Evolutionary conservation across 2,329 filamentous ascomycete species (phyloP).

Genomic region (Arthroderma sp.): DNA sequence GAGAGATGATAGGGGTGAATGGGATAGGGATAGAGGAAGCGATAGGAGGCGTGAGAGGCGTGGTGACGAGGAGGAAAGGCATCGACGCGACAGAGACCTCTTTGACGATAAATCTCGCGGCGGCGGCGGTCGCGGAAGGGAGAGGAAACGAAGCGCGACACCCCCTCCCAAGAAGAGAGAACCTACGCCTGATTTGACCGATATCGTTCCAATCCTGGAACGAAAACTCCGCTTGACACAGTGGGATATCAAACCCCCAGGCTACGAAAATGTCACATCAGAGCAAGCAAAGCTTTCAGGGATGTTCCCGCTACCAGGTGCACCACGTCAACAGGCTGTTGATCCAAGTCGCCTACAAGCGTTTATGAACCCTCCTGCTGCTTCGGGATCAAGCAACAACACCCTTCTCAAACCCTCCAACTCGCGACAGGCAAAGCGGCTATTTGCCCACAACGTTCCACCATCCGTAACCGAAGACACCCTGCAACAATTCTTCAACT

Average conservation of each 20-base stretch:
- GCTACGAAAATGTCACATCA: slow-evolving; percentile 95
- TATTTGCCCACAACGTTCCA: slow-evolving; percentile 77
- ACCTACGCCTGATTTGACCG: slow-evolving; percentile 86
- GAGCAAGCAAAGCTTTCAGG: slow-evolving; percentile 97
- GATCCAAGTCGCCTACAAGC: slow-evolving; percentile 87
- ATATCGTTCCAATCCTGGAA: slow-evolving; percentile 67
- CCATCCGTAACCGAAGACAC: slow-evolving; percentile 59
- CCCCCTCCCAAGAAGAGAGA: slow-evolving; percentile 84
- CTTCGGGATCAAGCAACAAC: slow-evolving; percentile 44
- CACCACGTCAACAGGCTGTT: slow-evolving; percentile 88
- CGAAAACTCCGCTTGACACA: slow-evolving; percentile 89
- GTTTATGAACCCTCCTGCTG: slow-evolving; percentile 82
- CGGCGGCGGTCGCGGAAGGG: slow-evolving; percentile 29
- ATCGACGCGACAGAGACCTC: slow-evolving; percentile 46
- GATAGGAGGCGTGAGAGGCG: slow-evolving; percentile 50
- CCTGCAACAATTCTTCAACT: slow-evolving; percentile 78
- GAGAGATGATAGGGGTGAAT: slow-evolving; percentile 56
- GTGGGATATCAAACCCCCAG: slow-evolving; percentile 98
- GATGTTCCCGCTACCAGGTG: slow-evolving; percentile 97
- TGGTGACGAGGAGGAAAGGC: slow-evolving; percentile 48
- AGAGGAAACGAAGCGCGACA: slow-evolving; percentile 60
- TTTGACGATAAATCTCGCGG: slow-evolving; percentile 50
- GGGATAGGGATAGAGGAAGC: slow-evolving; percentile 56
- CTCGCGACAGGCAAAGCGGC: slow-evolving; percentile 83
- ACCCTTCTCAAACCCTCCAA: slow-evolving; percentile 84